phyloP scores from a whole-genome alignment of 257 asterid species.

The Verbena officinalis region DNA sequence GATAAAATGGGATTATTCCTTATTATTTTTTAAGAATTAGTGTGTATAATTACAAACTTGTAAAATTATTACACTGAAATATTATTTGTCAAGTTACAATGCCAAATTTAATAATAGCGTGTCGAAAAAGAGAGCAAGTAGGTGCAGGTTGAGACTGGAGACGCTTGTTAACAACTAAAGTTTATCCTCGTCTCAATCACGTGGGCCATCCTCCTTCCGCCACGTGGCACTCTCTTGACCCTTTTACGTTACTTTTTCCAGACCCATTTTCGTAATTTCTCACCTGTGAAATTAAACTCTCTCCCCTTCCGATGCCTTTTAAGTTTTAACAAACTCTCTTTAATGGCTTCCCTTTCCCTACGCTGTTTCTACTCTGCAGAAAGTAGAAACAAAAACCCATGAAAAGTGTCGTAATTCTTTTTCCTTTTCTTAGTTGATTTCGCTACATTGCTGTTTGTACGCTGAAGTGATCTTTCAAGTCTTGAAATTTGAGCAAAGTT shows the following conservation, averaged over 20 bases:
- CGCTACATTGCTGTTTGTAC: slow-evolving; percentile 4
- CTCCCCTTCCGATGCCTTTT: background rate
- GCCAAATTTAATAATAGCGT: too few species aligned
- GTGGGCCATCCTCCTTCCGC: slow-evolving; percentile 38
- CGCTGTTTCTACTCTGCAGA: slow-evolving; percentile 16
- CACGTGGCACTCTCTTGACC: slow-evolving; percentile 52
- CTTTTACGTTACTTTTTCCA: slow-evolving; percentile 38
- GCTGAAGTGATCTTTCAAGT: background rate
- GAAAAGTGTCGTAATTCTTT: background rate
- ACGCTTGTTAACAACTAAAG: slow-evolving; percentile 29
- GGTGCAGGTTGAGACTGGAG: too few species aligned
- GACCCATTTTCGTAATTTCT: slow-evolving; percentile 47
- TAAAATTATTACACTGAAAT: too few species aligned
- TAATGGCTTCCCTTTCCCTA: slow-evolving; percentile 25
- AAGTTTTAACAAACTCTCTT: background rate
- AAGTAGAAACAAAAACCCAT: background rate
- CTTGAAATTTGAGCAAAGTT: slow-evolving; percentile 11
- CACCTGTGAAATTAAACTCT: background rate
- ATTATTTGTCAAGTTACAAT: too few species aligned
- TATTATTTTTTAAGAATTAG: too few species aligned
- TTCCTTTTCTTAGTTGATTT: background rate
- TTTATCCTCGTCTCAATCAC: slow-evolving; percentile 50
- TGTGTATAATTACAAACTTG: too few species aligned
- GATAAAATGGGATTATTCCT: too few species aligned
- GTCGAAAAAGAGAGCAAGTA: too few species aligned